A percentile compares a stretch with the other conserved stretches of the same genome.
These are phyloP conservation scores for Eucalyptus guilfoylei DNA, from an alignment of 345 rosid genomes.

Conservation along the genomic window DNA sequence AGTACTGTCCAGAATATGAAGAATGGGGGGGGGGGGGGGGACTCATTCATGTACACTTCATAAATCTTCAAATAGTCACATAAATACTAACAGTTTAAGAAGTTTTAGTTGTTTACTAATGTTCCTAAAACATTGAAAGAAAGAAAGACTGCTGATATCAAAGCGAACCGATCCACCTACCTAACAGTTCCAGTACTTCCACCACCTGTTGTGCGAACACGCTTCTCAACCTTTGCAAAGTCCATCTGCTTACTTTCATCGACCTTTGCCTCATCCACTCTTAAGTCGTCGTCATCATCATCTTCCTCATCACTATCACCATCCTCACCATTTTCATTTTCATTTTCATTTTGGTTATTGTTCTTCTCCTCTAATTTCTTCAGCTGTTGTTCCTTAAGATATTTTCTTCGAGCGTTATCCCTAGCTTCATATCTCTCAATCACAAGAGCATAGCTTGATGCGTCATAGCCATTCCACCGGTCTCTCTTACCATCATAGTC, in stretches of 20 bases:
- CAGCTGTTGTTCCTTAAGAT: constrained; percentile 64
- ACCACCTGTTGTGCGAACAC: constrained; percentile 94
- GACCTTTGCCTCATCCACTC: constrained; percentile 85
- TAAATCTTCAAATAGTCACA: neutral
- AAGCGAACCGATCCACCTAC: constrained; percentile 2
- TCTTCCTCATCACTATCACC: constrained; percentile 83
- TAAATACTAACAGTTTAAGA: neutral
- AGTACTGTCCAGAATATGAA: neutral
- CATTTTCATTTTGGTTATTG: constrained; percentile 25
- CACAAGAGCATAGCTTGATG: constrained; percentile 54
- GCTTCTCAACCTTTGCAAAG: constrained; percentile 93
- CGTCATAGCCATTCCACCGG: constrained; percentile 82
- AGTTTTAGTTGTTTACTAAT: neutral
- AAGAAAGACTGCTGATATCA: neutral
- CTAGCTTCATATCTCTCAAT: constrained; percentile 74
- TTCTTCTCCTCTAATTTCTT: constrained; percentile 77
- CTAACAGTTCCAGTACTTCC: constrained; percentile 98
- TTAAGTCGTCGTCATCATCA: constrained; percentile 64
- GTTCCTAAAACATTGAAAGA: neutral
- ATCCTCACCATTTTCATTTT: constrained; percentile 26
- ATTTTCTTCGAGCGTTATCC: constrained; percentile 68
- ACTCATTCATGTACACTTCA: neutral
- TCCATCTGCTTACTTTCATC: constrained; percentile 96
- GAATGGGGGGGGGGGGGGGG: neutral
- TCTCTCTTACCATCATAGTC: constrained; percentile 91